phyloP scores from a whole-genome alignment of 257 asterid genomes.

The Forsythia viridissima region DNA sequence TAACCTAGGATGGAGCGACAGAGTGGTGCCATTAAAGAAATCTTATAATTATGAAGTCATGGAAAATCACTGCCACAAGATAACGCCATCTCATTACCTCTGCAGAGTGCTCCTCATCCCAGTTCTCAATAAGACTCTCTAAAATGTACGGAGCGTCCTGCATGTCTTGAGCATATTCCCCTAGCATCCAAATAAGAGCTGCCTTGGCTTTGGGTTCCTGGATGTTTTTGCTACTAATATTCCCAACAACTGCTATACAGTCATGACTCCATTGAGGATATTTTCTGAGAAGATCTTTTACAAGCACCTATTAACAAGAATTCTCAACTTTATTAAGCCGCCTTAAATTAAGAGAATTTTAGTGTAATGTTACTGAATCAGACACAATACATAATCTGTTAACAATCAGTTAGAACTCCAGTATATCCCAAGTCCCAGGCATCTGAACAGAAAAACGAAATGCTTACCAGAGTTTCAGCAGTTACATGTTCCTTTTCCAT shows the following conservation, averaged over 20 bases:
- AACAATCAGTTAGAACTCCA: not conserved
- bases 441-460: constrained; percentile 15
- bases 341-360: constrained; percentile 18
- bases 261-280: constrained; percentile 99
- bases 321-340: constrained; percentile 13
- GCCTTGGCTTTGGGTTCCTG: constrained; percentile 99
- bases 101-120: constrained; percentile 96
- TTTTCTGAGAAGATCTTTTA: constrained; percentile 96
- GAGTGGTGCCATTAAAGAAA: not conserved
- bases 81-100: constrained; percentile 57
- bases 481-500: constrained; percentile 99
- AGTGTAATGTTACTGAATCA: not conserved
- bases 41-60: not conserved
- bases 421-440: constrained; percentile 3
- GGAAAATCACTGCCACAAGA: not conserved
- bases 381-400: constrained; percentile 1
- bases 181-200: constrained; percentile 98
- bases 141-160: constrained; percentile 93
- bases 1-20: not conserved
- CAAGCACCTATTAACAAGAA: constrained; percentile 72
- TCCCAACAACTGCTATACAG: constrained; percentile 98
- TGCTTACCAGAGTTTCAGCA: constrained; percentile 93
- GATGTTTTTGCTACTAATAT: constrained; percentile 90
- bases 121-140: constrained; percentile 84
- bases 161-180: constrained; percentile 99